Evolutionary conservation across 1,284 basidiomycete genomes (phyloP).

Genomic region (Ustilago cynodontis): DNA sequence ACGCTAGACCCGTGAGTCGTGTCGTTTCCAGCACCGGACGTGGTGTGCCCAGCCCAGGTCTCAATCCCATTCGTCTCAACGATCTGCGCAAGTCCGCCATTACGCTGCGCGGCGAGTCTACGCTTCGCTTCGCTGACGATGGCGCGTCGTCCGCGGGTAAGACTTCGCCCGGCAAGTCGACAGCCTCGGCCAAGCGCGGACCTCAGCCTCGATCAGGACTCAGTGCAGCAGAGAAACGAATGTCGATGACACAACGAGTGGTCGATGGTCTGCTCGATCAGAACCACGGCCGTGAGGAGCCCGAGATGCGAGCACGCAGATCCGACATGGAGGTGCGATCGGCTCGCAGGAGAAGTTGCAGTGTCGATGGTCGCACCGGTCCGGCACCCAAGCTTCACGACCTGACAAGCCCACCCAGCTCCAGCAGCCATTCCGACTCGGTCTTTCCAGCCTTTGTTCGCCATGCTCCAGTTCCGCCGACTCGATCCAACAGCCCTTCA

Average conservation of each 20-base stretch:
- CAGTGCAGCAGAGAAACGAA: conserved; percentile 24
- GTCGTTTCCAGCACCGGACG: conserved; percentile 50
- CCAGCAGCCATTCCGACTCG: conserved; percentile 45
- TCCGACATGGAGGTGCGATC: conserved; percentile 36
- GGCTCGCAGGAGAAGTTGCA: conserved; percentile 48
- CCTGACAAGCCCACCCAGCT: conserved; percentile 41
- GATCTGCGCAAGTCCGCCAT: conserved; percentile 44
- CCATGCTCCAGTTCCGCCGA: conserved; percentile 30
- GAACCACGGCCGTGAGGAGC: conserved; percentile 52
- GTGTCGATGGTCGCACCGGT: conserved; percentile 36
- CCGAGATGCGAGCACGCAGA: conserved; percentile 42
- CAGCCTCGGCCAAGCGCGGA: neutral
- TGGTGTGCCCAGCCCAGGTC: conserved; percentile 47
- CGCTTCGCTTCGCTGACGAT: conserved; percentile 20
- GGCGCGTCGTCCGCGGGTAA: conserved; percentile 21
- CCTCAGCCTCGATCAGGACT: neutral
- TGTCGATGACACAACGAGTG: conserved; percentile 53
- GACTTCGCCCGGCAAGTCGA: conserved; percentile 8
- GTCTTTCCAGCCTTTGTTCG: conserved; percentile 53
- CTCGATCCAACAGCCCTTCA: conserved; percentile 36
- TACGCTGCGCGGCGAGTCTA: conserved; percentile 31
- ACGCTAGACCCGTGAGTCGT: conserved; percentile 37
- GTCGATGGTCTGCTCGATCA: conserved; percentile 48
- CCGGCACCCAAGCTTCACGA: conserved; percentile 19
- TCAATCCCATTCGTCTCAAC: conserved; percentile 32